These are phyloP conservation scores for Mortierella sp. DNA, from an alignment of 371 early-diverging fungal genomes.

Conservation along the genomic window DNA sequence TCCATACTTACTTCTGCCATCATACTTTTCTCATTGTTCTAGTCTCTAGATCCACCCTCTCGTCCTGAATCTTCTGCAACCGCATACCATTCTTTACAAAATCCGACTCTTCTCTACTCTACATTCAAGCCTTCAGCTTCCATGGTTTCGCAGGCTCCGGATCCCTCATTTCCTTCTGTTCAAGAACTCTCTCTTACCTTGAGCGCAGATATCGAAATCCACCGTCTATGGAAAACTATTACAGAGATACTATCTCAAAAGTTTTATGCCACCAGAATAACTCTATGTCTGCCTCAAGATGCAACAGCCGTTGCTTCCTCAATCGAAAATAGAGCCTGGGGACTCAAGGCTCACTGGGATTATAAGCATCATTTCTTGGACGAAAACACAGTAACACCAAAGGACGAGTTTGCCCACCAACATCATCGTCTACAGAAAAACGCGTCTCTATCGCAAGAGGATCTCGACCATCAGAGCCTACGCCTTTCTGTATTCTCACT, in stretches of 20 bases:
- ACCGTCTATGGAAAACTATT: slow-evolving; percentile 51
- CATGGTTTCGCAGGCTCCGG: slow-evolving; percentile 35
- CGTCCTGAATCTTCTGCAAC: background rate
- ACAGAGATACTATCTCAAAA: slow-evolving; percentile 53
- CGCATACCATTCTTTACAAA: background rate
- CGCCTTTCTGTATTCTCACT: slow-evolving; percentile 24
- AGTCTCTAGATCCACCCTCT: slow-evolving; percentile 7
- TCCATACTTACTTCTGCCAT: background rate
- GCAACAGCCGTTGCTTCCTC: slow-evolving; percentile 33
- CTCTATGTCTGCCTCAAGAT: slow-evolving; percentile 47
- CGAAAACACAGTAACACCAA: slow-evolving; percentile 54
- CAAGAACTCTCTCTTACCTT: slow-evolving; percentile 53
- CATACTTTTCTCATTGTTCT: background rate
- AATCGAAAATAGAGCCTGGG: slow-evolving; percentile 41
- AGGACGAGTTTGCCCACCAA: slow-evolving; percentile 50
- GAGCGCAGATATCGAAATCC: slow-evolving; percentile 53
- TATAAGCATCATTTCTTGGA: slow-evolving; percentile 51
- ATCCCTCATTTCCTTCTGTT: slow-evolving; percentile 33
- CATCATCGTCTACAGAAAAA: slow-evolving; percentile 51
- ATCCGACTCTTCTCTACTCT: background rate
- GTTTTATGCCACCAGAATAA: slow-evolving; percentile 49
- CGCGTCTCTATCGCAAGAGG: slow-evolving; percentile 20
- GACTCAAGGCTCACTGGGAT: slow-evolving; percentile 54
- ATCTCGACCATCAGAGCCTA: slow-evolving; percentile 16
- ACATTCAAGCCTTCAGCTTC: slow-evolving; percentile 7